These are phyloP conservation scores for Pestalotiopsis sp. DNA, from an alignment of 2,329 filamentous ascomycete genomes.

Conservation along the genomic window DNA sequence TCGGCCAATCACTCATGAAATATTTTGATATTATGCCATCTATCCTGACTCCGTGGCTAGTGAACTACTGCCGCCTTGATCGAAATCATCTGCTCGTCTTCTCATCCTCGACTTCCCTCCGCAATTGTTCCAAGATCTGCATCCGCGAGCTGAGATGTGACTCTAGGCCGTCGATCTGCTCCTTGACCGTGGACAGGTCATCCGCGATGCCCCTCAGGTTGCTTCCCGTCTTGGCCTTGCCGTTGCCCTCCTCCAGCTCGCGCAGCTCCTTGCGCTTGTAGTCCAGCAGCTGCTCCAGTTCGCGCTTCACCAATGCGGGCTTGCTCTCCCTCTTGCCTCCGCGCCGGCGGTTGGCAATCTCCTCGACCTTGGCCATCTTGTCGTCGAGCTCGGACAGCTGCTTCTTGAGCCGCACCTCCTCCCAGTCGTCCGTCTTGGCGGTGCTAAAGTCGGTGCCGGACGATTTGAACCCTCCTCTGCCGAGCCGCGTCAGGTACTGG, in stretches of 20 bases:
- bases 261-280: conserved; percentile 85
- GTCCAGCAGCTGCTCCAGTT: conserved; percentile 90
- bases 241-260: conserved; percentile 73
- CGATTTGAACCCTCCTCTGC: conserved; percentile 78
- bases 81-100: conserved; percentile 56
- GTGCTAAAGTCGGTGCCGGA: conserved; percentile 88
- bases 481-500: conserved; percentile 89
- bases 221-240: conserved; percentile 69
- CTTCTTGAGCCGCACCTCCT: conserved; percentile 92
- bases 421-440: conserved; percentile 92
- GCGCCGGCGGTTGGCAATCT: conserved; percentile 65
- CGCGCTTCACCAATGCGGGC: conserved; percentile 89
- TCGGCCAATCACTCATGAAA: background rate
- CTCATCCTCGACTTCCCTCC: conserved; percentile 84
- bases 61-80: background rate
- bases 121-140: conserved; percentile 74
- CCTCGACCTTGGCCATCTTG: conserved; percentile 83
- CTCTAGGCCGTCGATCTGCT: conserved; percentile 92
- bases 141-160: conserved; percentile 77
- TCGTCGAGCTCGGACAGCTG: conserved; percentile 87
- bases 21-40: background rate
- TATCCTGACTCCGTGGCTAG: background rate
- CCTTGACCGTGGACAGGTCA: conserved; percentile 86
- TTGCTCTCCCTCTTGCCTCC: conserved; percentile 73
- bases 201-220: conserved; percentile 78